These are phyloP conservation scores for Tuber microsphaerosporum DNA, from an alignment of 495 filamentous ascomycete genomes.

Conservation along the genomic window DNA sequence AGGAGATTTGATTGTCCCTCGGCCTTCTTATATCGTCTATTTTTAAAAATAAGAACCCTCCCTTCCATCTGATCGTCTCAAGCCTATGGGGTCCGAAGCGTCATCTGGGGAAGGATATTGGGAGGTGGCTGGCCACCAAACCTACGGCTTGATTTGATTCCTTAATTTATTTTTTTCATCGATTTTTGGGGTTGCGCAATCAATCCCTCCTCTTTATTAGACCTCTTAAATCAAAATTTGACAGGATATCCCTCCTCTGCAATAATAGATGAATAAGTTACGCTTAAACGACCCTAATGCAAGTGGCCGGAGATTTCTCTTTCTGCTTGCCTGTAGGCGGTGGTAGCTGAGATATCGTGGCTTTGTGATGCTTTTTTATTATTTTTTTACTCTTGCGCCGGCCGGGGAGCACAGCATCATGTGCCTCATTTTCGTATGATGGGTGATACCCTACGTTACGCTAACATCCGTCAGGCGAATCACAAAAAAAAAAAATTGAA, in stretches of 20 bases:
- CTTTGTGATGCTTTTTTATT: neutral
- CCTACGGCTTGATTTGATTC: no score
- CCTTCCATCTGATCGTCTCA: slow-evolving; percentile 2
- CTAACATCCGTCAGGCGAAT: neutral
- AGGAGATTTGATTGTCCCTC: neutral
- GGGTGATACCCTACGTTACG: neutral
- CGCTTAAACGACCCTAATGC: neutral
- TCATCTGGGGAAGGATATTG: neutral
- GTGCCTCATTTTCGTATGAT: neutral
- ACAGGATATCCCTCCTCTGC: neutral
- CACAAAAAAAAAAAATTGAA: neutral
- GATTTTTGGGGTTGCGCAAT: neutral
- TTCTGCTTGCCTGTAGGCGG: neutral
- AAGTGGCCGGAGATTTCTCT: neutral
- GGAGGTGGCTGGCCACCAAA: neutral
- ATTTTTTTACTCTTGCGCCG: neutral
- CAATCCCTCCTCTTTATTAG: neutral
- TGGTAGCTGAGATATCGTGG: neutral
- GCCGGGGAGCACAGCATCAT: slow-evolving; percentile 1
- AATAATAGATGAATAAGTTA: neutral
- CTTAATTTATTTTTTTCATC: neutral
- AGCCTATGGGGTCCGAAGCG: neutral
- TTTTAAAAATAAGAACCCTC: neutral
- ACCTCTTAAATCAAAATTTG: neutral
- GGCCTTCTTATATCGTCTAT: neutral